phyloP scores from a whole-genome alignment of 1,284 basidiomycete species.

The Papiliotrema laurentii region DNA sequence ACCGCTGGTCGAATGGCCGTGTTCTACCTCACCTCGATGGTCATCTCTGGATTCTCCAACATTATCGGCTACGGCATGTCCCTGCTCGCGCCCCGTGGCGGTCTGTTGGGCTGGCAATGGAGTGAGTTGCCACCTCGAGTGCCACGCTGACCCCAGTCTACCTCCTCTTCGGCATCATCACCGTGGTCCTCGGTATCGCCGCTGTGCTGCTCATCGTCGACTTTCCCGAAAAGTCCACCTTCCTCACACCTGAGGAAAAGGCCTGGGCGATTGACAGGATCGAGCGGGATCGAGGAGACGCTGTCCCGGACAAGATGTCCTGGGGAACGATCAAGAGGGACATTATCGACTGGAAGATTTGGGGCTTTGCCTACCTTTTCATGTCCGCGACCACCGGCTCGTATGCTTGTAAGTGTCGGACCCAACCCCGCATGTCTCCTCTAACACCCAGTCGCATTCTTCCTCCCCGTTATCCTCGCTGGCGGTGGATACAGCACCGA shows the following conservation, averaged over 20 bases:
- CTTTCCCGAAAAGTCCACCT: constrained; percentile 51
- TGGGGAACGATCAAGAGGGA: constrained; percentile 39
- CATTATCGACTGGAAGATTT: constrained; percentile 47
- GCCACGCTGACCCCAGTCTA: constrained; percentile 10
- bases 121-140: constrained; percentile 20
- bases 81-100: constrained; percentile 20
- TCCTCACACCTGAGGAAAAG: constrained; percentile 47
- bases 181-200: constrained; percentile 36
- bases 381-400: constrained; percentile 19
- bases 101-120: constrained; percentile 39
- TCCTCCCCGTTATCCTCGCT: constrained; percentile 48
- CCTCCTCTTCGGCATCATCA: constrained; percentile 27
- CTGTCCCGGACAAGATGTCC: constrained; percentile 45
- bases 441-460: constrained; percentile 33
- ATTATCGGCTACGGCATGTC: constrained; percentile 47
- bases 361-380: constrained; percentile 49
- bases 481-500: constrained; percentile 44
- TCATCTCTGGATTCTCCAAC: constrained; percentile 48
- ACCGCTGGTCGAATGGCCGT: constrained; percentile 40
- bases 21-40: constrained; percentile 47
- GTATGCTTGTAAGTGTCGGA: constrained; percentile 11
- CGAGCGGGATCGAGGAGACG: constrained; percentile 50
- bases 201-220: constrained; percentile 39
- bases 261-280: constrained; percentile 47
- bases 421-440: constrained; percentile 7